Percentiles rank a stretch among this genome's conserved stretches.
phyloP scores from a whole-genome alignment of 257 asterid genomes.

The Prunella vulgaris region DNA sequence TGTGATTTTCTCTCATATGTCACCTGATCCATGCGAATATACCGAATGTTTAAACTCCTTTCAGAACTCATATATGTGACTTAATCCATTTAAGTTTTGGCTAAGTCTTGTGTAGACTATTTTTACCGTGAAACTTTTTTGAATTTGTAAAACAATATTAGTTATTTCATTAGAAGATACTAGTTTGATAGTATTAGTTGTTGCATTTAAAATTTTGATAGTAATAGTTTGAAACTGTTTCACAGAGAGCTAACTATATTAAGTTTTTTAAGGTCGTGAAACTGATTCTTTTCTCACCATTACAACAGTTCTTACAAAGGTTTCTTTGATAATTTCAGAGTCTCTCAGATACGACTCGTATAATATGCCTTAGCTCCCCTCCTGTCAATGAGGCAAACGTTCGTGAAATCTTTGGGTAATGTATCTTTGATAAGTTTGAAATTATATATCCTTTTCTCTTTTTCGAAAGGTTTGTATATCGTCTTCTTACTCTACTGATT shows the following conservation, averaged over 20 bases:
- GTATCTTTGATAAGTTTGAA: not conserved
- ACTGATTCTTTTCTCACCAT: not conserved
- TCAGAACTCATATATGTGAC: not conserved
- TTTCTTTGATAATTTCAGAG: constrained; percentile 28
- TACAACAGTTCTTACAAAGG: not conserved
- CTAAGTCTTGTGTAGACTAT: too few species aligned
- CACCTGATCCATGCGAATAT: too few species aligned
- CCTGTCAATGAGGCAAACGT: constrained; percentile 57
- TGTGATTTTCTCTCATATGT: not conserved
- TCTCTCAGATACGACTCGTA: constrained; percentile 58
- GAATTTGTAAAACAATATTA: too few species aligned
- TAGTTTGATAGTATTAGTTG: too few species aligned
- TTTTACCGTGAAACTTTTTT: too few species aligned
- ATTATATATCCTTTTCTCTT: too few species aligned
- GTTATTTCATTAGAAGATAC: too few species aligned
- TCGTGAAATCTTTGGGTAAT: constrained; percentile 43
- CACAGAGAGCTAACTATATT: too few species aligned
- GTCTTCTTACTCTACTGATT: not conserved
- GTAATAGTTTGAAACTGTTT: too few species aligned
- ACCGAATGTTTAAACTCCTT: not conserved
- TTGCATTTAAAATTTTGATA: too few species aligned
- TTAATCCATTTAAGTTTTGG: not conserved
- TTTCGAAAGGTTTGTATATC: not conserved
- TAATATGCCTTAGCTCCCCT: constrained; percentile 71
- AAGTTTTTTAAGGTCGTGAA: not conserved